phyloP scores from a whole-genome alignment of 331 rosid genomes.

The Quercus lobata region DNA sequence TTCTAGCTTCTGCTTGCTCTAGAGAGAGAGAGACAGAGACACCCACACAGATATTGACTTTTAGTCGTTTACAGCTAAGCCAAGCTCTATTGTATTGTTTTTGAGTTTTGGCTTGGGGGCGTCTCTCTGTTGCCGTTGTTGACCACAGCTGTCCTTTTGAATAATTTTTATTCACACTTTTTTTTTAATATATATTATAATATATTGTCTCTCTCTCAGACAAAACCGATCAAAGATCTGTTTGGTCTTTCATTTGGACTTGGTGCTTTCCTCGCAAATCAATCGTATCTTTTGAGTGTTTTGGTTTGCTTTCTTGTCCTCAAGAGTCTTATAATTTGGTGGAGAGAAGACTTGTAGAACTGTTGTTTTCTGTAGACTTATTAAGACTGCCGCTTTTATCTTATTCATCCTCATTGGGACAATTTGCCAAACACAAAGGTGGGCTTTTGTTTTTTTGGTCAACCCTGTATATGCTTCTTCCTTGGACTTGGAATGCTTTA shows the following conservation, averaged over 20 bases:
- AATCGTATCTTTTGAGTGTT: neutral
- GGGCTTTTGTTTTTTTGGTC: neutral
- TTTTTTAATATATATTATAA: neutral
- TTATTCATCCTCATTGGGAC: neutral
- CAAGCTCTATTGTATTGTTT: constrained; percentile 5
- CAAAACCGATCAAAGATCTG: neutral
- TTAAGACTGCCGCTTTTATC: neutral
- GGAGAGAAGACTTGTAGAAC: neutral
- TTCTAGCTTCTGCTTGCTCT: neutral
- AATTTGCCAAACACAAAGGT: neutral
- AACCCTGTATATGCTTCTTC: neutral
- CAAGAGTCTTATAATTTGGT: neutral
- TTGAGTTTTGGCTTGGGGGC: neutral
- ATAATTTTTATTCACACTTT: neutral
- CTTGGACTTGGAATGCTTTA: neutral
- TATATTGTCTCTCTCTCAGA: neutral
- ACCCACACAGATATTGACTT: neutral
- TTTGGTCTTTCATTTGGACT: neutral
- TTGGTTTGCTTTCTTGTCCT: too few relatives aligned
- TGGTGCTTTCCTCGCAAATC: neutral
- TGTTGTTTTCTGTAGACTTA: neutral
- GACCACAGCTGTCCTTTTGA: constrained; percentile 22
- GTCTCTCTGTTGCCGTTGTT: constrained; percentile 31
- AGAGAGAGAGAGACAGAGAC: neutral
- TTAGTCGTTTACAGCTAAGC: constrained; percentile 6